Evolutionary conservation across 1,284 basidiomycete genomes (phyloP), one percentile per base, ranked within the genome.

Genomic region (Ustilago loliicola): DNA sequence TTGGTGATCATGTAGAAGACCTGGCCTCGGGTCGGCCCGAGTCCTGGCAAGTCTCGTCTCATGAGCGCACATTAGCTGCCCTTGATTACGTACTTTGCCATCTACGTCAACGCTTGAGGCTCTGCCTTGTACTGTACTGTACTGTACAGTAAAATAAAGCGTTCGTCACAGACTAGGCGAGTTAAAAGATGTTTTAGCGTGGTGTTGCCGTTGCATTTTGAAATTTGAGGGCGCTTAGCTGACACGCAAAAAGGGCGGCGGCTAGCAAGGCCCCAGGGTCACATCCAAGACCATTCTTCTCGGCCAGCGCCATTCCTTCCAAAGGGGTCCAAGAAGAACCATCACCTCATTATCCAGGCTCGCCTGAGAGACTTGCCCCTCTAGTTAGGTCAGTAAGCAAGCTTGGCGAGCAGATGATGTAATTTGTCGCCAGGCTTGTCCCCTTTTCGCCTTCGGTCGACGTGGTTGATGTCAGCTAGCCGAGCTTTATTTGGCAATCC

Each of bases 401-500:
- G 27, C 23, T 29, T 27, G 23, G 48, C 23, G 10, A 51, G 25
- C 10, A 42, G 38, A 56, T 58, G 56, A 58, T 58, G 56, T 58
- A 58, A 58, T 58, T 56, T 29, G 11, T 21, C 38, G 36, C 21
- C 54, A 42, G 6, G 7, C 17, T 7, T 34, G 11, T 5, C 11
- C 32, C 32, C 32, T 34, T 34, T 34, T 34, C 7, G 32, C 11
- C 32, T 34, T 34, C 11, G 7, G 40, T 8, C 53, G 32, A 38
- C 19, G 23, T 27, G 7, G 48, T 27, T 25, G 32, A 34, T 27
- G 9, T 21, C 15, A 8, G 21, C 36, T 53, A 53, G 38, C 60
- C 60, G 60, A 61, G 51, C 48, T 23, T 42, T 21, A 13, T 42
- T 61, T 50, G 60, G 60, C 60, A 23, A 30, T 36, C 29, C 50